phyloP scores from a whole-genome alignment of 495 filamentous ascomycete species.

The Arthonia radiata region DNA sequence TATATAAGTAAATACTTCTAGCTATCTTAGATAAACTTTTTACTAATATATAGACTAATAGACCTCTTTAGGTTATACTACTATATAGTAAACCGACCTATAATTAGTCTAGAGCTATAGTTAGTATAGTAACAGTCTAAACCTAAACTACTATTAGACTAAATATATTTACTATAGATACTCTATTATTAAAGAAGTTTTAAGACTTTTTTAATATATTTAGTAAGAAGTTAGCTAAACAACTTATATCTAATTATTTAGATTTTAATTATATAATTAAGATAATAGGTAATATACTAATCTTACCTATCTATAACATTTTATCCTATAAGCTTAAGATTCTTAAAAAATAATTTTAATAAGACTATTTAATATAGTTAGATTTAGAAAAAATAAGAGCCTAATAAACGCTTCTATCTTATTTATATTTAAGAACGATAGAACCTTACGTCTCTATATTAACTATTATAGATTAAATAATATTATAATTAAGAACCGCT shows the following conservation, averaged over 20 bases:
- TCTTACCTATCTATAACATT: background rate
- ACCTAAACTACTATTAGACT: background rate
- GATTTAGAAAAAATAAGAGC: background rate
- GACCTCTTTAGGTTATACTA: too few species aligned
- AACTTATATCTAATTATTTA: background rate
- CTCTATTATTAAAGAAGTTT: background rate
- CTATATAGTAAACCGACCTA: too few species aligned
- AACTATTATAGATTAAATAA: background rate
- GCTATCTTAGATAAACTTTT: too few species aligned
- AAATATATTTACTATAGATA: background rate
- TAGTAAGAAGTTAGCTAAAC: background rate
- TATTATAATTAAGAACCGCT: background rate
- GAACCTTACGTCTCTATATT: background rate
- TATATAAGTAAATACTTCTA: too few species aligned
- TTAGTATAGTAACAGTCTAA: background rate
- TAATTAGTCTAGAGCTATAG: too few species aligned
- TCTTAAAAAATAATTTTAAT: background rate
- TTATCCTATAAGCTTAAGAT: background rate
- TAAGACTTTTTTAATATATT: background rate
- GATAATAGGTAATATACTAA: background rate
- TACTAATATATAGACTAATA: too few species aligned
- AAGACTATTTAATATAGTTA: background rate
- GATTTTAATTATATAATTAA: background rate
- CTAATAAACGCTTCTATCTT: background rate
- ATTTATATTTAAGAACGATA: background rate